Evolutionary conservation across 2,329 filamentous ascomycete genomes (phyloP).

Genomic region (Daldinia sp.): DNA sequence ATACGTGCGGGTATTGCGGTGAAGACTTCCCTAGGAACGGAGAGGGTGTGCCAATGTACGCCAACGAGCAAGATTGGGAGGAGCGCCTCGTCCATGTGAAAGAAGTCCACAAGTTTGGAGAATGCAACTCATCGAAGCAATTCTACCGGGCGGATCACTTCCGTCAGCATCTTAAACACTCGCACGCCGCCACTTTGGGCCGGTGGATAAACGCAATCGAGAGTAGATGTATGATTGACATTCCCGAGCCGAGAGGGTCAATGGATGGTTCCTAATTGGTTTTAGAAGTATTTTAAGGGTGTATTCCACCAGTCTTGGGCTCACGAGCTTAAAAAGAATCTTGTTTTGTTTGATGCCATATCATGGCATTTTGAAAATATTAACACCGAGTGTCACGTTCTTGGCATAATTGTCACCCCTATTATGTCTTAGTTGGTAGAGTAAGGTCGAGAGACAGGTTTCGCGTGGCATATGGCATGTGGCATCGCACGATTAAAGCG

Average conservation of each 20-base stretch:
- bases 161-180: constrained; percentile 37
- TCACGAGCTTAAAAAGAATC: not conserved
- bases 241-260: not conserved
- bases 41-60: constrained; percentile 1
- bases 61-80: constrained; percentile 18
- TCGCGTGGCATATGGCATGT: not conserved
- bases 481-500: not conserved
- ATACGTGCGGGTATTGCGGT: constrained; percentile 34
- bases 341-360: not conserved
- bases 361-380: not conserved
- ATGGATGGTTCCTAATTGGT: not conserved
- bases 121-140: constrained; percentile 31
- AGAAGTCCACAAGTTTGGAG: constrained; percentile 27
- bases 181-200: constrained; percentile 20
- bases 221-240: constrained; percentile 25
- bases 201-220: constrained; percentile 31
- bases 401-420: not conserved
- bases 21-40: constrained; percentile 30
- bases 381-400: not conserved
- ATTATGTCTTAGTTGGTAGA: not conserved
- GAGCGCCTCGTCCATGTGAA: constrained; percentile 21
- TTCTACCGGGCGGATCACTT: constrained; percentile 37
- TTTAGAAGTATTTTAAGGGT: not conserved
- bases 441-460: not conserved
- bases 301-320: not conserved